These are phyloP conservation scores for Suillus cothurnatus DNA, from an alignment of 768 basidiomycete species.

Conservation along the genomic window DNA sequence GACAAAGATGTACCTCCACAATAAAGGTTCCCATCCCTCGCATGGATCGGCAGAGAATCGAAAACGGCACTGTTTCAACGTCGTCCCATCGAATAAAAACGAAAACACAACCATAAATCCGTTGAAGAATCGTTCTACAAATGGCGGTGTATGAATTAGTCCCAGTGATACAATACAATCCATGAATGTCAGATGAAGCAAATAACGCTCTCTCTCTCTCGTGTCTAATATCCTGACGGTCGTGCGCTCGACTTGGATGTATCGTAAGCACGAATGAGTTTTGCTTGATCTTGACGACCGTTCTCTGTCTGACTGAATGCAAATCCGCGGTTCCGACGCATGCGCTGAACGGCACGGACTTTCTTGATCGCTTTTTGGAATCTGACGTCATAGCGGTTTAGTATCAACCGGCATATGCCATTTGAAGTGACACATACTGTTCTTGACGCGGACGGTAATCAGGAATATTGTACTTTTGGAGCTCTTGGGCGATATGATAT, in stretches of 20 bases:
- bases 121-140: background rate
- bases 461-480: conserved; percentile 98
- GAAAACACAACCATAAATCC: background rate
- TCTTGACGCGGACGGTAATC: conserved; percentile 97
- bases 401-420: conserved; percentile 10
- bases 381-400: conserved; percentile 40
- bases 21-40: background rate
- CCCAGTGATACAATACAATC: conserved; percentile 14
- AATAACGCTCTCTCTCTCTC: background rate
- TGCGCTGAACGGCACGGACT: conserved; percentile 96
- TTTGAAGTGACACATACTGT: conserved; percentile 60
- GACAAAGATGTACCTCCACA: background rate
- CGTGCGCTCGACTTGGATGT: conserved; percentile 73
- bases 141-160: conserved; percentile 11
- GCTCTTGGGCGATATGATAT: conserved; percentile 98
- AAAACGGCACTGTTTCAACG: background rate
- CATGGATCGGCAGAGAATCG: background rate
- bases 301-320: conserved; percentile 98
- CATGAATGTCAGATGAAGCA: conserved; percentile 8
- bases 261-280: conserved; percentile 85
- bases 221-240: conserved; percentile 71
- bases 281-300: conserved; percentile 83
- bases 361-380: conserved; percentile 99
- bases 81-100: background rate
- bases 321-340: conserved; percentile 95